phyloP scores from a whole-genome alignment of 441 rosid species.

The Adansonia gregorii region DNA sequence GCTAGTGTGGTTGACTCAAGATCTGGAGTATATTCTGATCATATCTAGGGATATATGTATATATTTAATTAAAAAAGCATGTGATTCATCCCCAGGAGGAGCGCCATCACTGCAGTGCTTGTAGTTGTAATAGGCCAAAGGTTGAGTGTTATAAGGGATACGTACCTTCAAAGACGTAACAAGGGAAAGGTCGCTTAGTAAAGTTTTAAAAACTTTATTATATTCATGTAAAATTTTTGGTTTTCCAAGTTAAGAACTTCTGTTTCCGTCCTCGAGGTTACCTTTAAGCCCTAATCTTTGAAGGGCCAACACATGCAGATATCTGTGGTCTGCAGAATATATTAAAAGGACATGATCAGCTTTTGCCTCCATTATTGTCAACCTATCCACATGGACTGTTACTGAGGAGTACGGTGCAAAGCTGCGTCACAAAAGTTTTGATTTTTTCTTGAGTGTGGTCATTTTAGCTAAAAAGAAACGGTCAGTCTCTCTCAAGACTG shows the following conservation, averaged over 20 bases:
- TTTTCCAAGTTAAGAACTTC: too few relatives aligned
- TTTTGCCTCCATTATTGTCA: constrained; percentile 1
- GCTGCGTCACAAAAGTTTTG: neutral
- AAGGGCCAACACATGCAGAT: neutral
- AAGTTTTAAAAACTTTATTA: too few relatives aligned
- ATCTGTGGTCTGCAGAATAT: neutral
- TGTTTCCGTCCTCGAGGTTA: neutral
- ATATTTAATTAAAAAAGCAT: constrained; percentile 21
- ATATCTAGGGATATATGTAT: neutral
- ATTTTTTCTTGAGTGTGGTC: neutral
- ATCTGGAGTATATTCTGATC: neutral
- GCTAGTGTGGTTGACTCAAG: neutral
- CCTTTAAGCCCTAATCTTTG: neutral
- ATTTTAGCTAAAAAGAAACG: neutral
- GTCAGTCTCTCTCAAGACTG: neutral
- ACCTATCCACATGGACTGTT: neutral
- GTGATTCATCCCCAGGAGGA: constrained; percentile 29
- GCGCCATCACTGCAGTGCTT: neutral
- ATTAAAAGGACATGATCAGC: neutral
- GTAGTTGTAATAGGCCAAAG: constrained; percentile 15
- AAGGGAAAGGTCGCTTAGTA: neutral
- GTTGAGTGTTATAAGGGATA: constrained; percentile 26
- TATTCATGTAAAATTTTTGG: too few relatives aligned
- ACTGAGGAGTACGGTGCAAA: neutral
- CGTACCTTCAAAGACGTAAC: neutral